Evolutionary conservation across 2,329 filamentous ascomycete genomes (phyloP).

Genomic region (Xylariaceae sp.): DNA sequence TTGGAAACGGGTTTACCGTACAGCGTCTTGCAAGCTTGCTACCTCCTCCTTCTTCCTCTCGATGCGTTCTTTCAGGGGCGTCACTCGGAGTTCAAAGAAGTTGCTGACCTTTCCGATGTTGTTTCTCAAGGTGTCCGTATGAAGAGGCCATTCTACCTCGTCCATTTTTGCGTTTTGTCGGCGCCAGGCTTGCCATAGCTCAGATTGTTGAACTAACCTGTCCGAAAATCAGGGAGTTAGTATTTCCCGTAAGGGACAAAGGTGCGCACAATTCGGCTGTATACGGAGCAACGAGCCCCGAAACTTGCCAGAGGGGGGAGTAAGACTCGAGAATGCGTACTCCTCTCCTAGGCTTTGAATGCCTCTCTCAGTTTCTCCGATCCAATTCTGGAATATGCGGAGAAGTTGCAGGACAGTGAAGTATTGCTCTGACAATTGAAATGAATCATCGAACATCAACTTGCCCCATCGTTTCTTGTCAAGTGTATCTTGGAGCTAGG

Average conservation of each 20-base stretch:
- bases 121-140: slow-evolving; percentile 1
- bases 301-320: background rate
- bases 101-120: slow-evolving; percentile 5
- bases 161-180: slow-evolving; percentile 3
- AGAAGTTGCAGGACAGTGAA: slow-evolving; percentile 27
- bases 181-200: slow-evolving; percentile 7
- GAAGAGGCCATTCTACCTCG: slow-evolving; percentile 12
- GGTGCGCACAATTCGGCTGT: too few relatives aligned
- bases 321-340: background rate
- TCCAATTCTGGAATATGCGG: slow-evolving; percentile 27
- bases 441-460: slow-evolving; percentile 27
- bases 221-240: background rate
- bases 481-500: slow-evolving; percentile 18
- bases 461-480: slow-evolving; percentile 21
- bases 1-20: background rate
- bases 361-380: slow-evolving; percentile 17
- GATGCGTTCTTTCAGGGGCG: slow-evolving; percentile 17
- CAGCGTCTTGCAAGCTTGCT: slow-evolving; percentile 23
- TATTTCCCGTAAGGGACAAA: too few relatives aligned
- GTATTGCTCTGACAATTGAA: slow-evolving; percentile 28
- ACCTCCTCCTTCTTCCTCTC: slow-evolving; percentile 25
- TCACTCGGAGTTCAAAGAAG: slow-evolving; percentile 12
- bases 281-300: too few relatives aligned
- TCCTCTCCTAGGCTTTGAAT: slow-evolving; percentile 12
- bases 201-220: slow-evolving; percentile 13